These are phyloP conservation scores for Allium sativum DNA, from an alignment of 106 monocot species.

Conservation along the genomic window DNA sequence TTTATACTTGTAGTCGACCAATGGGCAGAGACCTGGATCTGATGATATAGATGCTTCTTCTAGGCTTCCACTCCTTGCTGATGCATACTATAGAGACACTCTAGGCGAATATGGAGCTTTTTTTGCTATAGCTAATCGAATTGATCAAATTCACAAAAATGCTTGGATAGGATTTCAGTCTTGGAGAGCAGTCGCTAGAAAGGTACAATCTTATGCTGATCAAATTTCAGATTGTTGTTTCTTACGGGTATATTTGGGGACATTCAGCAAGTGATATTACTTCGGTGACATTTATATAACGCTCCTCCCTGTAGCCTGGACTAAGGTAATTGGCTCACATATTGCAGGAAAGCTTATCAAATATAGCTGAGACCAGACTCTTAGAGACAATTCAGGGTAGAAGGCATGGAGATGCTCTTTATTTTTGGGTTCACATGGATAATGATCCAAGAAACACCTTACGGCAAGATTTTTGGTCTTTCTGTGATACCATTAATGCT, in stretches of 20 bases:
- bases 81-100: constrained; percentile 67
- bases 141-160: constrained; percentile 90
- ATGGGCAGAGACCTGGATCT: constrained; percentile 67
- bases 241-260: constrained; percentile 32
- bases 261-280: background rate
- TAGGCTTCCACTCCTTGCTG: constrained; percentile 60
- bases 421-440: constrained; percentile 93
- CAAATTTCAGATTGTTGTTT: too few species aligned
- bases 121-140: constrained; percentile 75
- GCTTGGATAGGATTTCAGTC: constrained; percentile 99
- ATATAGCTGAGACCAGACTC: constrained; percentile 58
- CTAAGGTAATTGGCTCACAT: background rate
- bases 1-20: constrained; percentile 37
- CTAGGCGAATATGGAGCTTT: constrained; percentile 93
- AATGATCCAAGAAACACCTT: constrained; percentile 61
- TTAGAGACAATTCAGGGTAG: constrained; percentile 47
- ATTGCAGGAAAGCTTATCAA: constrained; percentile 59
- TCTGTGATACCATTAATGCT: constrained; percentile 96
- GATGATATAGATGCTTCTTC: constrained; percentile 98
- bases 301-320: background rate
- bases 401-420: constrained; percentile 77
- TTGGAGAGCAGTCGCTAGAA: constrained; percentile 66
- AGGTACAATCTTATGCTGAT: constrained; percentile 28
- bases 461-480: constrained; percentile 77
- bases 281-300: background rate